Percentiles rank a stretch among this genome's conserved stretches.
Evolutionary conservation across 177 flowering plant genomes (phyloP).

Genomic region (Vitis hybrid): DNA sequence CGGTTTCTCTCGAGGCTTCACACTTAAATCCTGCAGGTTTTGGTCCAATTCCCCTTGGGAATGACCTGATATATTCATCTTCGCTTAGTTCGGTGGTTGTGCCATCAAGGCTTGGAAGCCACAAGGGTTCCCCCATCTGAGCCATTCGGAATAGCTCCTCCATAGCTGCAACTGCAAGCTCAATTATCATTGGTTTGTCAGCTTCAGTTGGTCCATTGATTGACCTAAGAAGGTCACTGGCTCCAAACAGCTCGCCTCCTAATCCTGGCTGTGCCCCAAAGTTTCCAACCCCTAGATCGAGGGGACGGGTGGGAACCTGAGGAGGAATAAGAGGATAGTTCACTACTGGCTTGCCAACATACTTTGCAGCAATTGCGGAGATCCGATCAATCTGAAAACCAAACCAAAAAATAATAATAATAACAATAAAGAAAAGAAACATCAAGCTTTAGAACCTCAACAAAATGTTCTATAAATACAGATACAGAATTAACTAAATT

Average conservation of each 20-base stretch:
- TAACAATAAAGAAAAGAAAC: not conserved
- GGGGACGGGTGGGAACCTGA: slow-evolving; percentile 16
- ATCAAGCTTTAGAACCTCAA: no score
- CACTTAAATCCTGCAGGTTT: slow-evolving; percentile 63
- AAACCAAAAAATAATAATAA: slow-evolving; percentile 8
- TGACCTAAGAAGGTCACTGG: slow-evolving; percentile 41
- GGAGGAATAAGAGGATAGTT: slow-evolving; percentile 21
- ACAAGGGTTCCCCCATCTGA: slow-evolving; percentile 78
- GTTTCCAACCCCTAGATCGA: slow-evolving; percentile 12
- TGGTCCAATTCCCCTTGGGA: slow-evolving; percentile 87
- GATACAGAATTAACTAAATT: not conserved
- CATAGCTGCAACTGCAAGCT: slow-evolving; percentile 97
- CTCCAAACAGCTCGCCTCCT: slow-evolving; percentile 26
- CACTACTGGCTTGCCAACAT: slow-evolving; percentile 26
- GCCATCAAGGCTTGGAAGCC: slow-evolving; percentile 56
- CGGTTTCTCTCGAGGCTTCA: slow-evolving; percentile 84
- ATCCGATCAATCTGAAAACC: slow-evolving; percentile 33
- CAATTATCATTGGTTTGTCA: slow-evolving; percentile 69
- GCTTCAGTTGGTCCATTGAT: slow-evolving; percentile 35
- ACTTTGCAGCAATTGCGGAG: slow-evolving; percentile 33
- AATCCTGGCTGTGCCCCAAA: slow-evolving; percentile 11
- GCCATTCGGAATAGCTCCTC: slow-evolving; percentile 88
- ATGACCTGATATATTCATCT: slow-evolving; percentile 74
- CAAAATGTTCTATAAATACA: not conserved
- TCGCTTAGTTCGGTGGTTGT: slow-evolving; percentile 44